Evolutionary conservation across 1,284 basidiomycete species (phyloP).

Genomic region (Microbotryum lychnidis-dioicae): DNA sequence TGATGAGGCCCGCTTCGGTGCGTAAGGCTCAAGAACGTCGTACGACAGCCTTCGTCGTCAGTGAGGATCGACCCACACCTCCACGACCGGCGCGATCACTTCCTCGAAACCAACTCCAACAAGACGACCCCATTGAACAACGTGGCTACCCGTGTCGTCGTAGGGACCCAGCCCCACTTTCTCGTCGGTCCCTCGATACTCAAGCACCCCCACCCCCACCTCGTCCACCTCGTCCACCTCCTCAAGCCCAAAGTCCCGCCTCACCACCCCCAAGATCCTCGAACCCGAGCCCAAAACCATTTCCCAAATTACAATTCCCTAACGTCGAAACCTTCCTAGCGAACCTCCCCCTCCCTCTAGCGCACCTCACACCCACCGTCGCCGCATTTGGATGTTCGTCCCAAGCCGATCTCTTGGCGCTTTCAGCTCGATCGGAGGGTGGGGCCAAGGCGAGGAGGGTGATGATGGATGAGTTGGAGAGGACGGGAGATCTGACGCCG

Average conservation of each 20-base stretch:
- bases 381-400: slow-evolving; percentile 9
- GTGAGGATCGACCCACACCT: too few relatives aligned
- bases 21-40: too few relatives aligned
- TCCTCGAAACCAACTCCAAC: too few relatives aligned
- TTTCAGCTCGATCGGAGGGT: background rate
- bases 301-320: background rate
- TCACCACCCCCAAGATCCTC: background rate
- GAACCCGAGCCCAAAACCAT: background rate
- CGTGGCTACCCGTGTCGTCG: too few relatives aligned
- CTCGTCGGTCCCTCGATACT: background rate
- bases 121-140: too few relatives aligned
- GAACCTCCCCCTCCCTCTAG: slow-evolving; percentile 21
- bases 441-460: slow-evolving; percentile 1
- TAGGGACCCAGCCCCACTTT: background rate
- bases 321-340: slow-evolving; percentile 9
- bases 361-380: slow-evolving; percentile 13
- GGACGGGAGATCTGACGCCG: slow-evolving; percentile 1
- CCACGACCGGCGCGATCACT: too few relatives aligned
- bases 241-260: background rate
- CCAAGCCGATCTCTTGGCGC: slow-evolving; percentile 7
- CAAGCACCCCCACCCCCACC: background rate
- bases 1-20: too few relatives aligned
- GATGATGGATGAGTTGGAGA: slow-evolving; percentile 8
- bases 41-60: too few relatives aligned
- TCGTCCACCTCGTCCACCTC: background rate